A percentile compares a stretch with the other conserved stretches of the same genome.
Conservation (phyloP, 1,284 basidiomycete species). For the Ustilago esculenta region DNA sequence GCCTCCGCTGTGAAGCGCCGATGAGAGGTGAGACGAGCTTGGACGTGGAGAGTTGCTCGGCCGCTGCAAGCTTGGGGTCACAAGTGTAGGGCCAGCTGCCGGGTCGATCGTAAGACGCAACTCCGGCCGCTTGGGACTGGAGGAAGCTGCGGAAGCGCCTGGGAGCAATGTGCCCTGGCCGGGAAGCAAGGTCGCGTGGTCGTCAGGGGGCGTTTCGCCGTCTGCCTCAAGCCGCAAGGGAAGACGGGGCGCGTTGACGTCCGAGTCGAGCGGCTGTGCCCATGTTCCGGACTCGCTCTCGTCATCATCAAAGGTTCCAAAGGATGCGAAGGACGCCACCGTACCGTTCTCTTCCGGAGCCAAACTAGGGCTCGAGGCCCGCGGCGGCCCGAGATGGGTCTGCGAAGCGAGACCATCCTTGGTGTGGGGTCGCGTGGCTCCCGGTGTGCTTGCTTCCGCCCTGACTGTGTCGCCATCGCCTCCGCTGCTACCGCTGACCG, state of each 20-base stretch:
- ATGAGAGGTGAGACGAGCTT: slow-evolving; percentile 20
- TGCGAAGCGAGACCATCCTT: slow-evolving; percentile 13
- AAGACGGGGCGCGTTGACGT: slow-evolving; percentile 32
- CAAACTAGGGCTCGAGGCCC: slow-evolving; percentile 18
- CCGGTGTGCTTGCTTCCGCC: slow-evolving; percentile 43
- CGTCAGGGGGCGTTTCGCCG: slow-evolving; percentile 15
- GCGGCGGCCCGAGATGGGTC: slow-evolving; percentile 1
- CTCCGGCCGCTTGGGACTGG: slow-evolving; percentile 53
- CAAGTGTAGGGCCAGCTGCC: slow-evolving; percentile 26
- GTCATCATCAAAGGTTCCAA: slow-evolving; percentile 56
- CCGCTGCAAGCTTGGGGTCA: slow-evolving; percentile 6
- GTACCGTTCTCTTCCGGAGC: slow-evolving; percentile 50
- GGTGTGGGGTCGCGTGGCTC: slow-evolving; percentile 22
- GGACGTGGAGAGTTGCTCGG: slow-evolving; percentile 19
- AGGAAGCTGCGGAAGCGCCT: slow-evolving; percentile 1
- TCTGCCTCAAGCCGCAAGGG: slow-evolving; percentile 23
- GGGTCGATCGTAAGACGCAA: slow-evolving; percentile 57
- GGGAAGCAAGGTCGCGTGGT: slow-evolving; percentile 35
- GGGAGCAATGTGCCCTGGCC: slow-evolving; percentile 27
- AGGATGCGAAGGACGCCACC: slow-evolving; percentile 48
- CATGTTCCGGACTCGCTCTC: slow-evolving; percentile 59
- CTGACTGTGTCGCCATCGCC: slow-evolving; percentile 44
- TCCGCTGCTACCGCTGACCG: slow-evolving; percentile 41
- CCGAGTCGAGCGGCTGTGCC: slow-evolving; percentile 61
- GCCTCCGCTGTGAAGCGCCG: slow-evolving; percentile 30